Conservation (phyloP, 2,329 filamentous ascomycete genomes). For the Xylaria sp. region DNA sequence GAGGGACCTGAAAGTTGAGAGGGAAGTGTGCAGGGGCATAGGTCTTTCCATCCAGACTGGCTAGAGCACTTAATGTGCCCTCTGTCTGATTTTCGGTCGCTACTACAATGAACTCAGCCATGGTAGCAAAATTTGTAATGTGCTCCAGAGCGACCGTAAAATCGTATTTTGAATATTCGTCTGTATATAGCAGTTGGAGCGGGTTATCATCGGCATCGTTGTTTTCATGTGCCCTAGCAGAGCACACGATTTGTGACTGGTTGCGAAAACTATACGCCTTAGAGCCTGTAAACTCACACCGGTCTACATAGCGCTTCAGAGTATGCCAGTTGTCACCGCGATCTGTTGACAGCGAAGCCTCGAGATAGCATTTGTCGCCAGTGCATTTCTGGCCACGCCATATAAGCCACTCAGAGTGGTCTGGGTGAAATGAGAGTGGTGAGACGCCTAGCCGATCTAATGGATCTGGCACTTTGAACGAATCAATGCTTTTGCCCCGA, state of each 20-base stretch:
- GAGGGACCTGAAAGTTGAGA: slow-evolving; percentile 79
- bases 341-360: slow-evolving; percentile 81
- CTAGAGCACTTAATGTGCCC: slow-evolving; percentile 77
- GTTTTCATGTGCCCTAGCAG: slow-evolving; percentile 71
- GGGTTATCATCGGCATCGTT: slow-evolving; percentile 68
- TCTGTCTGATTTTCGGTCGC: slow-evolving; percentile 77
- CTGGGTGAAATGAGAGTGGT: slow-evolving; percentile 82
- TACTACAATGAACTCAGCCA: slow-evolving; percentile 96
- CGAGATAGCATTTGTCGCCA: slow-evolving; percentile 70
- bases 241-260: slow-evolving; percentile 68
- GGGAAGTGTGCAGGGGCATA: slow-evolving; percentile 91
- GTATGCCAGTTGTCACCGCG: slow-evolving; percentile 83
- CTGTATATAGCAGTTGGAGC: slow-evolving; percentile 77
- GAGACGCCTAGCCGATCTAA: slow-evolving; percentile 51
- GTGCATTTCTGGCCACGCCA: slow-evolving; percentile 83
- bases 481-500: slow-evolving; percentile 76
- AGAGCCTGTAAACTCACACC: slow-evolving; percentile 86
- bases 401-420: slow-evolving; percentile 88
- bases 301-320: slow-evolving; percentile 76
- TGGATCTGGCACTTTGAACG: slow-evolving; percentile 75
- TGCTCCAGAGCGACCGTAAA: slow-evolving; percentile 71
- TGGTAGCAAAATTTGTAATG: slow-evolving; percentile 88
- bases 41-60: slow-evolving; percentile 83
- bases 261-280: slow-evolving; percentile 64
- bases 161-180: slow-evolving; percentile 78